phyloP scores from a whole-genome alignment of 768 basidiomycete genomes.

The Tricholoma bakamatsutake region DNA sequence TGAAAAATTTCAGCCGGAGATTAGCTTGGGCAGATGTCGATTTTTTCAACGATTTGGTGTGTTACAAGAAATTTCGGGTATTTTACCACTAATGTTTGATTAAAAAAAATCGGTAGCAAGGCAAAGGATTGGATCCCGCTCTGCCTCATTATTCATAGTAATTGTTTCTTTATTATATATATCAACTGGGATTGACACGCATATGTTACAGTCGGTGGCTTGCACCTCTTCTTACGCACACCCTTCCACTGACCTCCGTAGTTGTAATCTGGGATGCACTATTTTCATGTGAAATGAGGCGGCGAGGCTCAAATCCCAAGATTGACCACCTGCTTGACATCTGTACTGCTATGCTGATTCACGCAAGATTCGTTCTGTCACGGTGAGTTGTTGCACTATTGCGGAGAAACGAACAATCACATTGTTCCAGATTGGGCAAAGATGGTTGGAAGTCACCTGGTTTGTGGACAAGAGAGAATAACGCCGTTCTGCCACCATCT shows the following conservation, averaged over 20 bases:
- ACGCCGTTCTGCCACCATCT: conserved; percentile 30
- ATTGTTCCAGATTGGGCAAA: conserved; percentile 46
- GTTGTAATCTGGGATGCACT: conserved; percentile 67
- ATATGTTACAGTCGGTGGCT: conserved; percentile 58
- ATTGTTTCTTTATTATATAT: conserved; percentile 20
- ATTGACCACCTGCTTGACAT: conserved; percentile 67
- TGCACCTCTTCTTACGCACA: conserved; percentile 64
- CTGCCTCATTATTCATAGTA: conserved; percentile 81
- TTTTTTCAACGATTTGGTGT: conserved; percentile 53
- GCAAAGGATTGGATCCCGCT: conserved; percentile 61
- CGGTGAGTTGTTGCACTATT: conserved; percentile 33
- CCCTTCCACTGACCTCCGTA: conserved; percentile 57
- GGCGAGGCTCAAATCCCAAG: conserved; percentile 52
- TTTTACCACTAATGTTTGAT: conserved; percentile 5
- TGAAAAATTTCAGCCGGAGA: conserved; percentile 53
- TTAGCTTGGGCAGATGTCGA: conserved; percentile 61
- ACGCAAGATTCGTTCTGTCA: conserved; percentile 46
- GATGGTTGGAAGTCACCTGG: conserved; percentile 34
- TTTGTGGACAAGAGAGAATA: conserved; percentile 49
- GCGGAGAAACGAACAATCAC: background rate
- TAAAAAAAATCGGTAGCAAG: conserved; percentile 39
- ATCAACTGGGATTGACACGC: background rate
- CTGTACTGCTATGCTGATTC: conserved; percentile 63
- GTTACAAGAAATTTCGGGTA: conserved; percentile 12
- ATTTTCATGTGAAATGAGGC: conserved; percentile 52